Conservation (phyloP, 2,329 filamentous ascomycete species). For the Trichoderma atrobrunneum region DNA sequence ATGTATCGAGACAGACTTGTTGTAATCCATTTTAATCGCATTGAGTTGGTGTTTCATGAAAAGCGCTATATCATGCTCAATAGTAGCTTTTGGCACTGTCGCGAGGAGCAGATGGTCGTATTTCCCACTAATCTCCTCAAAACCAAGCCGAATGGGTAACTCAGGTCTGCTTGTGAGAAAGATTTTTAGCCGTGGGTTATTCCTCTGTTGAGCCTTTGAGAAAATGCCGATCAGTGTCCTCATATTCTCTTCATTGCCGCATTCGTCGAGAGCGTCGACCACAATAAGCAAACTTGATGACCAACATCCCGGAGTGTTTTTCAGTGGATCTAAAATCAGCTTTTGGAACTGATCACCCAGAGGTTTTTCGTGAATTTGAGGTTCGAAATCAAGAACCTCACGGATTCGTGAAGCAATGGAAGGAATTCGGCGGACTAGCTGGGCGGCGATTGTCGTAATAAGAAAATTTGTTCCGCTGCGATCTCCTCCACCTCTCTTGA, state of each 20-base stretch:
- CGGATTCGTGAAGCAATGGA: conserved; percentile 28
- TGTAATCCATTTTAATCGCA: conserved; percentile 2
- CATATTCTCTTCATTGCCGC: conserved; percentile 30
- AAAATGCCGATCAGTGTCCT: conserved; percentile 29
- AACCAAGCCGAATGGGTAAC: conserved; percentile 36
- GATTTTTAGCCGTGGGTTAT: conserved; percentile 29
- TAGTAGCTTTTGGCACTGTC: neutral
- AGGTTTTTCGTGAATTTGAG: conserved; percentile 28
- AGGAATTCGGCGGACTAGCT: conserved; percentile 33
- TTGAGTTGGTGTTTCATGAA: conserved; percentile 1
- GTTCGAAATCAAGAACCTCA: conserved; percentile 32
- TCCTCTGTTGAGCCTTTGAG: conserved; percentile 11
- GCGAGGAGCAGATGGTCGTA: conserved; percentile 14
- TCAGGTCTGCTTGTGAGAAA: conserved; percentile 46
- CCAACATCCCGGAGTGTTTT: neutral
- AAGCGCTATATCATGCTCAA: neutral
- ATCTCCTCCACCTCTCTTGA: conserved; percentile 42
- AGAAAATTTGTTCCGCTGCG: conserved; percentile 36
- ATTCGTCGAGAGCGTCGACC: conserved; percentile 36
- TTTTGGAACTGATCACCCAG: conserved; percentile 40
- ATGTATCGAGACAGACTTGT: conserved; percentile 4
- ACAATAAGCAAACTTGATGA: conserved; percentile 28
- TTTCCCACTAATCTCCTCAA: conserved; percentile 27
- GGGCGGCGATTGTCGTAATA: conserved; percentile 39
- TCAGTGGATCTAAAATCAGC: conserved; percentile 38